Conservation (phyloP, 768 basidiomycete genomes). For the Phylloporus scabripes region DNA sequence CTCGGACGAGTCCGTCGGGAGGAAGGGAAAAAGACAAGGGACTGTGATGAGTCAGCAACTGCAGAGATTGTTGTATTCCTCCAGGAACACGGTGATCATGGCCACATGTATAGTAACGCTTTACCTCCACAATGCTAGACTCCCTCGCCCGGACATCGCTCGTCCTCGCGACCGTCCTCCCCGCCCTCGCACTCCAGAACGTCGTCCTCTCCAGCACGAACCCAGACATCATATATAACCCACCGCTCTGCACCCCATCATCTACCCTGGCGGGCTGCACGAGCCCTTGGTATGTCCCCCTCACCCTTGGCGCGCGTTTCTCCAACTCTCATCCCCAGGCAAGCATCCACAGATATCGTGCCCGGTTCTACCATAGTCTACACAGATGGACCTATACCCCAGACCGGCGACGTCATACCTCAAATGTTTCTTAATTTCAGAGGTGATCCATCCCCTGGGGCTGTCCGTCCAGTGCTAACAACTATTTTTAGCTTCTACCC, state of each 20-base stretch:
- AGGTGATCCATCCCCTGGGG: constrained; percentile 32
- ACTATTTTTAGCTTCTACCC: constrained; percentile 33
- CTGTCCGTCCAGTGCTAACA: constrained; percentile 4
- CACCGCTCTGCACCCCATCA: constrained; percentile 18
- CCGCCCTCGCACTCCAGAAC: constrained; percentile 13
- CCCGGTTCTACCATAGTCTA: constrained; percentile 20
- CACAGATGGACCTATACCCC: constrained; percentile 41
- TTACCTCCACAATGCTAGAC: constrained; percentile 16
- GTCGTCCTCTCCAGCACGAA: constrained; percentile 21
- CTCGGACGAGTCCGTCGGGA: background rate
- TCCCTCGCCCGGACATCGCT: constrained; percentile 16
- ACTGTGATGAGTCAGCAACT: constrained; percentile 6
- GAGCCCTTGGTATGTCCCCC: constrained; percentile 23
- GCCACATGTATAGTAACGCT: too few relatives aligned
- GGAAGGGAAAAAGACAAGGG: background rate
- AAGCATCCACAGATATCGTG: constrained; percentile 12
- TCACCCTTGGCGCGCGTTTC: too few relatives aligned
- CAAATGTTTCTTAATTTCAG: constrained; percentile 54
- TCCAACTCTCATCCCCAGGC: constrained; percentile 15
- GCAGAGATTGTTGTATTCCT: background rate
- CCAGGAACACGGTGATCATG: constrained; percentile 1
- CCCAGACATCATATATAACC: constrained; percentile 26
- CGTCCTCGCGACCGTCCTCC: constrained; percentile 6
- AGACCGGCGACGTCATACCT: constrained; percentile 41
- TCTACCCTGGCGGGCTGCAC: constrained; percentile 12